These are phyloP conservation scores for Mycena crocata DNA, from an alignment of 768 basidiomycete genomes.

Conservation along the genomic window DNA sequence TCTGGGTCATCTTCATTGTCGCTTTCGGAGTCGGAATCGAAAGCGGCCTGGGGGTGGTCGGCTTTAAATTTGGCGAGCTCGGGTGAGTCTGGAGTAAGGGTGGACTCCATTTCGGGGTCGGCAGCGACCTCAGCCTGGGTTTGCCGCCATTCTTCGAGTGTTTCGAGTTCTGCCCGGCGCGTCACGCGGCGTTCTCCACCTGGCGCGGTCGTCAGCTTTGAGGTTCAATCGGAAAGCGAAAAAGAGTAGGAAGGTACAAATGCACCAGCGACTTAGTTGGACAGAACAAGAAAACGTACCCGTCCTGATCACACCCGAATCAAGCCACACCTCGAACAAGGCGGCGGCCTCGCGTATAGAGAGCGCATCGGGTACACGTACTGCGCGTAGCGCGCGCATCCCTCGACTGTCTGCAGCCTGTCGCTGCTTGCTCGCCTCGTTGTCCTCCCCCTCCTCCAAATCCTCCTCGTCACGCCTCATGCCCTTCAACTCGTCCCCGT, in stretches of 20 bases:
- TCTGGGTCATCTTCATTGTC: neutral
- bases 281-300: constrained; percentile 49
- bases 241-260: neutral
- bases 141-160: neutral
- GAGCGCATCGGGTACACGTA: constrained; percentile 66
- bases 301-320: constrained; percentile 65
- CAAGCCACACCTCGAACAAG: constrained; percentile 82
- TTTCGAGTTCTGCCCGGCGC: constrained; percentile 19
- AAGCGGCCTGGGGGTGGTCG: neutral
- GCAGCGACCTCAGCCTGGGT: constrained; percentile 10
- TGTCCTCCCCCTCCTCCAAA: neutral
- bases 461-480: neutral
- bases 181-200: constrained; percentile 40
- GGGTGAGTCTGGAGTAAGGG: no score
- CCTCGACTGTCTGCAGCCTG: no score
- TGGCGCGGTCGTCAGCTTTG: constrained; percentile 29
- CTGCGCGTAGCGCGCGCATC: constrained; percentile 39
- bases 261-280: neutral
- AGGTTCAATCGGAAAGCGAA: neutral
- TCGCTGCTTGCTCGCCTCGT: neutral
- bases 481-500: neutral
- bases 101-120: neutral
- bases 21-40: neutral
- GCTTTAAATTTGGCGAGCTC: neutral
- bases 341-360: constrained; percentile 76